phyloP scores from a whole-genome alignment of 805 yeast genomes.

The Candida patagonica region DNA sequence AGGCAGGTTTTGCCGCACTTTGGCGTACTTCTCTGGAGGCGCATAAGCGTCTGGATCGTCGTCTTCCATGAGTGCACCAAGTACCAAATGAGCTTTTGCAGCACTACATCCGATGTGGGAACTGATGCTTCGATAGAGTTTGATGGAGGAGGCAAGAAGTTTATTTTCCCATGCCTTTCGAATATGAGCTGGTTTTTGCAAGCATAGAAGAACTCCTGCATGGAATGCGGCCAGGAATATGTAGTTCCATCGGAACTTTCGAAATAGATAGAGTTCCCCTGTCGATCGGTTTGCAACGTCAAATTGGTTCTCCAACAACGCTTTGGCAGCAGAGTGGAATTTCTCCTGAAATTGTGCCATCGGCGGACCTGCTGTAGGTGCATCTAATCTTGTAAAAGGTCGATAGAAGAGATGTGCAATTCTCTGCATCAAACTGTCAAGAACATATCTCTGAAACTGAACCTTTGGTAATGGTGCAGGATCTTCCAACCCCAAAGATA shows the following conservation, averaged over 20 bases:
- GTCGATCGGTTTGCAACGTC: background rate
- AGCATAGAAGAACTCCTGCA: conserved; percentile 9
- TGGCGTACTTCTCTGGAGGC: background rate
- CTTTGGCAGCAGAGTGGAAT: conserved; percentile 8
- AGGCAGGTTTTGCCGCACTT: conserved; percentile 1
- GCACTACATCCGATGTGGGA: conserved; percentile 10
- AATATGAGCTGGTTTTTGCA: background rate
- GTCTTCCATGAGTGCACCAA: conserved; percentile 5
- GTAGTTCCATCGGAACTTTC: conserved; percentile 11
- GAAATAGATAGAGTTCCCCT: background rate
- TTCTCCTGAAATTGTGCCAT: conserved; percentile 2
- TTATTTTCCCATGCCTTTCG: conserved; percentile 2
- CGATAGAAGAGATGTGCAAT: conserved; percentile 7
- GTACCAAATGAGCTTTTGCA: conserved; percentile 10
- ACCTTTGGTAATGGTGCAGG: conserved; percentile 6
- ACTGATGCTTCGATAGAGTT: conserved; percentile 5
- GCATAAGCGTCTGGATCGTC: background rate
- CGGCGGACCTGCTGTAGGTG: background rate
- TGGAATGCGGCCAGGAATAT: conserved; percentile 10
- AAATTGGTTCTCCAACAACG: conserved; percentile 9
- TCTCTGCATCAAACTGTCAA: conserved; percentile 12
- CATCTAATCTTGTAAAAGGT: conserved; percentile 3
- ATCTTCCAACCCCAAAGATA: conserved; percentile 6
- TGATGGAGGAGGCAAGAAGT: conserved; percentile 4
- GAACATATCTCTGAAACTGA: conserved; percentile 8